phyloP scores from a whole-genome alignment of 2,329 filamentous ascomycete species.

The Cryphonectria carpinicola region DNA sequence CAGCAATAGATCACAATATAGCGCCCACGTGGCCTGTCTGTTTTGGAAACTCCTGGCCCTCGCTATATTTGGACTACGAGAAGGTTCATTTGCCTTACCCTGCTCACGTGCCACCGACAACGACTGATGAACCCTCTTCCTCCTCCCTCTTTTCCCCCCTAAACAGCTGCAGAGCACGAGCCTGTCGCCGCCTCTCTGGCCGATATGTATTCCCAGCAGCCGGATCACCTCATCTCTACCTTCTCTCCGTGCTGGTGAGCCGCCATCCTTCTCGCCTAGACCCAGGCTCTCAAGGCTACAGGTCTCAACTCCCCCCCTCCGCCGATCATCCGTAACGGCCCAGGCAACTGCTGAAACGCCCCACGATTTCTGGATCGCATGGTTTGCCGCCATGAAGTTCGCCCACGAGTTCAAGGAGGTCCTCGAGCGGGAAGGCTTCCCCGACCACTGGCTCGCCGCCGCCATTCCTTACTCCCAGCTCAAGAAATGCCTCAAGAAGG shows the following conservation, averaged over 20 bases:
- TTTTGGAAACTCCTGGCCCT: neutral
- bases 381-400: constrained; percentile 74
- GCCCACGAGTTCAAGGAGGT: constrained; percentile 75
- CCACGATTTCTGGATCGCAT: neutral
- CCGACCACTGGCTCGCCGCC: constrained; percentile 70
- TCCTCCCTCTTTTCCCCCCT: neutral
- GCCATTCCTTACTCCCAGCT: constrained; percentile 84
- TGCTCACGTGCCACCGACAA: constrained; percentile 5
- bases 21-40: neutral
- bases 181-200: constrained; percentile 7
- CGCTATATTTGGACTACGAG: neutral
- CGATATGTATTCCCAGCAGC: constrained; percentile 10
- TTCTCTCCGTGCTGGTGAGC: neutral
- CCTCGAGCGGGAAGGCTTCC: constrained; percentile 73
- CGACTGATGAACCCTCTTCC: neutral
- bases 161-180: neutral
- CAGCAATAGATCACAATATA: neutral
- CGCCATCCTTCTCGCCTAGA: neutral
- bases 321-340: neutral
- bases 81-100: neutral
- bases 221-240: neutral
- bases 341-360: neutral
- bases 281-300: neutral
- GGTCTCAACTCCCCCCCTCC: neutral
- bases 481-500: constrained; percentile 86